These are phyloP conservation scores for Phaffomyces antillensis DNA, from an alignment of 805 yeast genomes.

Conservation along the genomic window DNA sequence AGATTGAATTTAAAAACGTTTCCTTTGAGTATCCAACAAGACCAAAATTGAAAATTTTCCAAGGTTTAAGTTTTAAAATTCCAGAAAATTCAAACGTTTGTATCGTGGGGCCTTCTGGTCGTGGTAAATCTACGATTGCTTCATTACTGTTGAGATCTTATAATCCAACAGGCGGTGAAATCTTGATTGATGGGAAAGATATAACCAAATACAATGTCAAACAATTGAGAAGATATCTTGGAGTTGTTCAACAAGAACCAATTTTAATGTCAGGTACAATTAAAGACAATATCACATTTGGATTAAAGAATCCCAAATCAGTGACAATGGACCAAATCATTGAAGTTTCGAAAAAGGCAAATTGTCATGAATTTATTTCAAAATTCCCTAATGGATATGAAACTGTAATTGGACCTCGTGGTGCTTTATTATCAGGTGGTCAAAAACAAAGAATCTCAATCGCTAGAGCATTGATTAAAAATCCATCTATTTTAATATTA, in stretches of 20 bases:
- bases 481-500: constrained; percentile 63
- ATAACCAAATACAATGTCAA: constrained; percentile 41
- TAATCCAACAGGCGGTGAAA: constrained; percentile 37
- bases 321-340: constrained; percentile 47
- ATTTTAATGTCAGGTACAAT: constrained; percentile 75
- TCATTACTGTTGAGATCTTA: constrained; percentile 54
- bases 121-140: constrained; percentile 82
- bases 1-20: constrained; percentile 58
- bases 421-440: constrained; percentile 76
- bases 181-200: constrained; percentile 45
- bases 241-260: constrained; percentile 77
- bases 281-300: constrained; percentile 70
- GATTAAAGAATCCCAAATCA: constrained; percentile 31
- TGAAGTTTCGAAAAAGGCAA: constrained; percentile 42
- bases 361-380: constrained; percentile 52
- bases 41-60: constrained; percentile 52
- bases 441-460: constrained; percentile 84
- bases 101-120: constrained; percentile 81
- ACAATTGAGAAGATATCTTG: constrained; percentile 49
- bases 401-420: constrained; percentile 64
- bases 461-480: constrained; percentile 74
- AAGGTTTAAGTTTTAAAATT: constrained; percentile 41
- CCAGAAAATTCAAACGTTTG: constrained; percentile 57
- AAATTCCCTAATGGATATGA: constrained; percentile 59
- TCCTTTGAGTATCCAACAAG: constrained; percentile 85